Conservation (phyloP, 2,329 filamentous ascomycete species). For the Xylariaceae sp. region DNA sequence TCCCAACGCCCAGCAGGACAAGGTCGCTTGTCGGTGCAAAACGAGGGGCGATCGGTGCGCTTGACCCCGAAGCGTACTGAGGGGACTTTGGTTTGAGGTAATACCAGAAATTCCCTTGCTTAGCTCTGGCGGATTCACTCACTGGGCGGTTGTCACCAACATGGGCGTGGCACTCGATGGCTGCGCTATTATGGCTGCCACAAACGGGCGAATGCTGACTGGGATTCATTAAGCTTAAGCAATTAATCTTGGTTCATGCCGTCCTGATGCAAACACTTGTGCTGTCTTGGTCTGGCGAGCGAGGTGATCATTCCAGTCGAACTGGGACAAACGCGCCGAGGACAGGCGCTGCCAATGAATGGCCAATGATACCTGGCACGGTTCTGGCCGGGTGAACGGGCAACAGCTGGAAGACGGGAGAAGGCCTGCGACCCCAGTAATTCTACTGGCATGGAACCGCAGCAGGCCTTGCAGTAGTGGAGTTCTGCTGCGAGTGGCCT, state of each 20-base stretch:
- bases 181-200: background rate
- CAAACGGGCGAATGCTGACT: background rate
- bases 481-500: slow-evolving; percentile 15
- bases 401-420: slow-evolving; percentile 5
- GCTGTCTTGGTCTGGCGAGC: background rate
- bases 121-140: slow-evolving; percentile 3
- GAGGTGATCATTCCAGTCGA: background rate
- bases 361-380: background rate
- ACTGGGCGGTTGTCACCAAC: background rate
- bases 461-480: slow-evolving; percentile 1
- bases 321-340: background rate
- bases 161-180: slow-evolving; percentile 2
- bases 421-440: slow-evolving; percentile 7
- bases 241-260: background rate
- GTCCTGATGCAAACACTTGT: background rate
- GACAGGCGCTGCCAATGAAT: background rate
- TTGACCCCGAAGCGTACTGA: slow-evolving; percentile 12
- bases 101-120: slow-evolving; percentile 18
- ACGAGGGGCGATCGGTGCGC: slow-evolving; percentile 8
- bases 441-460: slow-evolving; percentile 6
- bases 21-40: slow-evolving; percentile 7
- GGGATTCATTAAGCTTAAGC: background rate
- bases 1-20: slow-evolving; percentile 2
- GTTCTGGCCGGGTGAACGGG: background rate
- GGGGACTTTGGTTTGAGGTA: slow-evolving; percentile 15